Evolutionary conservation across 306 rosid genomes (phyloP), one percentile per base, ranked within the genome.

Genomic region (Vigna nakashimae): DNA sequence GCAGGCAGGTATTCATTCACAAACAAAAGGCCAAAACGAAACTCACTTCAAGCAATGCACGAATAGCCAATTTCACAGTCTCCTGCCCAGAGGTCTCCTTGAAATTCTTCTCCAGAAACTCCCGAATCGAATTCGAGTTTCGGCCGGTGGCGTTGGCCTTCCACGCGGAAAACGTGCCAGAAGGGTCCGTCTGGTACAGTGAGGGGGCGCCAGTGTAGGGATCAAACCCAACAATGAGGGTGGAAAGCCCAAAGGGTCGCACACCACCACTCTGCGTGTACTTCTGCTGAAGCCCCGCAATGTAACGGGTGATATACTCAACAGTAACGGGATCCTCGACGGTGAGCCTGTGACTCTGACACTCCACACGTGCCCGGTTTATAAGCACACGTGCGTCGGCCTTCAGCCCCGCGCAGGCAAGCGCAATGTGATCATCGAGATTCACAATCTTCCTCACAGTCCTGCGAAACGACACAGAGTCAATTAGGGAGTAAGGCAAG

Each of bases 241-340:
- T 95, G 3, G 98, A 95, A 63, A 92, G 97, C n/a, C 98, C 98
- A 83, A 95, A 95, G 6, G 98, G 98, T 46, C 98, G 73, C 62
- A 92, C 98, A 38, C 98, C 98, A 76, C 98, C 98, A 80, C 98
- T 96, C 64, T 95, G 98, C 12, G 98, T 95, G 86, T 95, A 96
- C 88, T 95, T 95, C 70, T 95, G 98, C 84, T 95, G 98, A 82
- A 92, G 98, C 62, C 98, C 98, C 6, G 98, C 98, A 70, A 95
- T 95, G 84, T 89, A 88, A 26, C 98, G 98, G 0, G 98, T 95
- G 6, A 95, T 95, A 67, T 92, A 95, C 83, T 95, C 98, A 13
- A 92, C 98, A 0, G 98, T 95, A 17, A 84, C 97, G 0, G 98
- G 98, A 81, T 95, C 98, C 91, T 95, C 98, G 18, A 95, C 92